phyloP scores from a whole-genome alignment of 192 early-diverging fungal genomes.

The Backusella mclennaniae region DNA sequence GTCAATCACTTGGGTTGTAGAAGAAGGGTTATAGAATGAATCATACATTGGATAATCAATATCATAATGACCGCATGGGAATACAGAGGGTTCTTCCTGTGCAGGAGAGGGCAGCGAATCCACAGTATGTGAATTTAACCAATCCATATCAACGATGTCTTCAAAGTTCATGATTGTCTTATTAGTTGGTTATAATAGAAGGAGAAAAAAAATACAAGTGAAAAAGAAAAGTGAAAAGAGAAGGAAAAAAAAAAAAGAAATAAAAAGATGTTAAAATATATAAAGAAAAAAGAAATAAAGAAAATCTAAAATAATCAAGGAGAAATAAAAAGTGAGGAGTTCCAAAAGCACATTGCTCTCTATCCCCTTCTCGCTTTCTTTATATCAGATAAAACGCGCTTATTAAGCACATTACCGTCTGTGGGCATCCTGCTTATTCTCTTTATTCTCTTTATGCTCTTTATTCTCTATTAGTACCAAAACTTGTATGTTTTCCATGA shows the following conservation, averaged over 20 bases:
- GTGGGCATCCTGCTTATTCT: background rate
- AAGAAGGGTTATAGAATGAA: background rate
- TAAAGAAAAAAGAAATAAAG: slow-evolving; percentile 10
- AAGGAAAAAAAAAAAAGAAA: slow-evolving; percentile 7
- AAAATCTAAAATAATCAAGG: background rate
- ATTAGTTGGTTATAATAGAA: background rate
- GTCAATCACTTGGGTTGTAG: background rate
- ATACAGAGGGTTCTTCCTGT: background rate
- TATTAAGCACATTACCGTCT: background rate
- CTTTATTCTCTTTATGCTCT: background rate
- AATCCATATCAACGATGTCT: slow-evolving; percentile 42
- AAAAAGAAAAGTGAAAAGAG: background rate
- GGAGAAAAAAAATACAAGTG: background rate
- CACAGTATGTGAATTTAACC: slow-evolving; percentile 31
- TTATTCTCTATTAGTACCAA: too few relatives aligned
- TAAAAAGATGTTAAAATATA: background rate
- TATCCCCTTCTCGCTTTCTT: background rate
- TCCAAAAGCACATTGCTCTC: background rate
- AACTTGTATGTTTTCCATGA: background rate
- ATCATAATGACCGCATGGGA: background rate
- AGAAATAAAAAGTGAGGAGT: background rate
- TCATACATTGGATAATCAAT: background rate
- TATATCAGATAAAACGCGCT: background rate
- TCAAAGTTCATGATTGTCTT: slow-evolving; percentile 26
- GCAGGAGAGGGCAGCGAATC: slow-evolving; percentile 1